Evolutionary conservation across 192 early-diverging fungal species (phyloP).

Genomic region (Blastocladiella britannica): DNA sequence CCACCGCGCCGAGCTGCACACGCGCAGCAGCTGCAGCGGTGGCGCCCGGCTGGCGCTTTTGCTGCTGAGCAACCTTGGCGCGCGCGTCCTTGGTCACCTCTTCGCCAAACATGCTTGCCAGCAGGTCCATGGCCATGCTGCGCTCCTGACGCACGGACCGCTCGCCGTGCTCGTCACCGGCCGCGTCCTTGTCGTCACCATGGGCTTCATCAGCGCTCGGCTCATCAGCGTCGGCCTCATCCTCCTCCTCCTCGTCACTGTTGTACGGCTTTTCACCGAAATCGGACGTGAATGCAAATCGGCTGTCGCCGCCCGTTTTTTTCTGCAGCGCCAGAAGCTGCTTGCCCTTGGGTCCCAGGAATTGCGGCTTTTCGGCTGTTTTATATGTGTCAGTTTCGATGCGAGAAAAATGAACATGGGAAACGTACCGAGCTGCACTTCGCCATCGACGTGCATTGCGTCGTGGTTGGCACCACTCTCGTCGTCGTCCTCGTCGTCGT

Average conservation of each 20-base stretch:
- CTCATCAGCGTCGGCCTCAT: not conserved
- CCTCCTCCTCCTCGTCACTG: too few relatives aligned
- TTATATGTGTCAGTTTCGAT: not conserved
- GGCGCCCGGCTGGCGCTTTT: not conserved
- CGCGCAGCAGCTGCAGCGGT: not conserved
- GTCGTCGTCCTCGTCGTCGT: not conserved
- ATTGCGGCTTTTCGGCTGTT: not conserved
- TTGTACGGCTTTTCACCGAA: not conserved
- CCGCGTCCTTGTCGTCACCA: not conserved
- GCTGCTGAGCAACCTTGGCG: not conserved
- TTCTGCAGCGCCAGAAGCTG: not conserved
- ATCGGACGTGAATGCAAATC: not conserved
- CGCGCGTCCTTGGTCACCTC: not conserved
- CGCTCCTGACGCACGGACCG: not conserved
- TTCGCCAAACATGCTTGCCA: not conserved
- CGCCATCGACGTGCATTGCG: too few relatives aligned
- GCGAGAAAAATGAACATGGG: not conserved
- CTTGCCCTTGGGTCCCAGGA: not conserved
- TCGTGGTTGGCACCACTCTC: not conserved
- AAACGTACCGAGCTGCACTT: too few relatives aligned
- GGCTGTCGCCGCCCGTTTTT: not conserved
- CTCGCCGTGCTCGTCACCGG: too few relatives aligned
- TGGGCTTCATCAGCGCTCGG: not conserved
- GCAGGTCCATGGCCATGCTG: not conserved
- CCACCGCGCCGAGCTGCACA: too few relatives aligned